These are phyloP conservation scores for Vitis amurensis DNA, from an alignment of 164 flowering plant genomes.

Conservation along the genomic window DNA sequence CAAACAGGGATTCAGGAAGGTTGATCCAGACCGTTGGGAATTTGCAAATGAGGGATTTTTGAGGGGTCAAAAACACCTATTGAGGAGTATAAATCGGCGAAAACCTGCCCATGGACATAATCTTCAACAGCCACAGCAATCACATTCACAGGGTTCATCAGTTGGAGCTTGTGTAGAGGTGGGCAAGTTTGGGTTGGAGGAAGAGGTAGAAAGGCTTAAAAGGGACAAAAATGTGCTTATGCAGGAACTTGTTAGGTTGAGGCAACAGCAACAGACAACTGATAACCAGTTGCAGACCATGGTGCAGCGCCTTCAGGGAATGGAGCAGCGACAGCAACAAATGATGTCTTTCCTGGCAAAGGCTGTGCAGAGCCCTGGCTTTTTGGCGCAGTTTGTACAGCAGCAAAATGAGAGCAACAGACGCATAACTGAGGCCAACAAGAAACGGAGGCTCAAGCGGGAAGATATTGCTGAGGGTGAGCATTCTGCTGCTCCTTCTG, in stretches of 20 bases:
- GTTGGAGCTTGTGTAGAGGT: constrained; percentile 94
- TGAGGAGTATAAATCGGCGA: constrained; percentile 65
- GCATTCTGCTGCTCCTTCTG: constrained; percentile 32
- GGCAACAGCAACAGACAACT: constrained; percentile 94
- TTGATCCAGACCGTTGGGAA: constrained; percentile 98
- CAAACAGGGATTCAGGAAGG: constrained; percentile 89
- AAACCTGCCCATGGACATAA: constrained; percentile 66
- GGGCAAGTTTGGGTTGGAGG: constrained; percentile 95
- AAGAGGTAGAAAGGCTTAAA: constrained; percentile 92
- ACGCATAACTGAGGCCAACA: constrained; percentile 64
- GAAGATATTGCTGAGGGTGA: constrained; percentile 43
- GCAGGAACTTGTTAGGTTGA: constrained; percentile 92
- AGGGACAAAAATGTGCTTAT: constrained; percentile 94
- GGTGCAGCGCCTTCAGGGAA: constrained; percentile 89
- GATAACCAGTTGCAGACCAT: constrained; percentile 81
- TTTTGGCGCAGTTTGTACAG: constrained; percentile 86
- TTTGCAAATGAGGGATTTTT: constrained; percentile 96
- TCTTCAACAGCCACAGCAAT: constrained; percentile 54
- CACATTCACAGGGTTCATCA: constrained; percentile 61
- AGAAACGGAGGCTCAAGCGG: constrained; percentile 77
- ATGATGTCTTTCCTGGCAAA: constrained; percentile 99
- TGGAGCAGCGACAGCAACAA: constrained; percentile 97
- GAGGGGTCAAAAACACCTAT: constrained; percentile 82
- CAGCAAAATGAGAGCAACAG: constrained; percentile 78
- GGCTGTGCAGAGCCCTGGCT: constrained; percentile 91